A percentile compares a stretch with the other conserved stretches of the same genome.
These are phyloP conservation scores for Aaosphaeria arxii DNA, from an alignment of 2,329 filamentous ascomycete species.

Conservation along the genomic window DNA sequence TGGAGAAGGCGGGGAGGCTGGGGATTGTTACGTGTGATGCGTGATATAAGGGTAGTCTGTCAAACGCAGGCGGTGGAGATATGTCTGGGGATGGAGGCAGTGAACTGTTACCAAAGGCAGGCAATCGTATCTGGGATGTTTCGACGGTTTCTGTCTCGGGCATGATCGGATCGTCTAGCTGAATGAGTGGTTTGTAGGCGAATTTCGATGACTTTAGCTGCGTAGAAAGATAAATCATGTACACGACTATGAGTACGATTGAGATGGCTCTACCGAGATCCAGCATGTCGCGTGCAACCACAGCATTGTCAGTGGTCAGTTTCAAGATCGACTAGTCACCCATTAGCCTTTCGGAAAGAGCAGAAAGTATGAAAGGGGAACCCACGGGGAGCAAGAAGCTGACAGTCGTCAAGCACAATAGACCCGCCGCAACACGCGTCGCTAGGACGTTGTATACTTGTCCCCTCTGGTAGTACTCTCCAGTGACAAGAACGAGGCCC, in stretches of 20 bases:
- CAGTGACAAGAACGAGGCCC: slow-evolving; percentile 81
- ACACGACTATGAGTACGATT: slow-evolving; percentile 10
- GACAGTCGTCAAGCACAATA: slow-evolving; percentile 71
- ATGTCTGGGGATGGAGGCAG: neutral
- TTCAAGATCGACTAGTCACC: neutral
- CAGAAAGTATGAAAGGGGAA: neutral
- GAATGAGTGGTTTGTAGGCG: slow-evolving; percentile 12
- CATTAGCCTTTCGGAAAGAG: neutral
- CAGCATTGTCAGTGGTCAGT: neutral
- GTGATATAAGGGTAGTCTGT: neutral
- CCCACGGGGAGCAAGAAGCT: slow-evolving; percentile 76
- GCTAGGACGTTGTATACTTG: slow-evolving; percentile 86
- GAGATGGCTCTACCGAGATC: slow-evolving; percentile 10
- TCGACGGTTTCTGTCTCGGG: slow-evolving; percentile 3
- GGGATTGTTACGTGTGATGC: neutral
- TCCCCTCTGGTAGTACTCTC: slow-evolving; percentile 70
- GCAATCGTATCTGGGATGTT: neutral
- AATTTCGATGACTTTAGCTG: slow-evolving; percentile 11
- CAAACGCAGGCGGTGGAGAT: neutral
- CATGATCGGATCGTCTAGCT: slow-evolving; percentile 7
- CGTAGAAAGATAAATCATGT: slow-evolving; percentile 11
- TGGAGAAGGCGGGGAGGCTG: neutral
- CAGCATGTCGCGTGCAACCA: slow-evolving; percentile 4
- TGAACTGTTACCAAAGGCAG: neutral
- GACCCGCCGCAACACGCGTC: slow-evolving; percentile 76